Percentiles rank a stretch among this genome's conserved stretches.
Conservation (phyloP, 495 filamentous ascomycete species). For the Alectoria sarmentosa region DNA sequence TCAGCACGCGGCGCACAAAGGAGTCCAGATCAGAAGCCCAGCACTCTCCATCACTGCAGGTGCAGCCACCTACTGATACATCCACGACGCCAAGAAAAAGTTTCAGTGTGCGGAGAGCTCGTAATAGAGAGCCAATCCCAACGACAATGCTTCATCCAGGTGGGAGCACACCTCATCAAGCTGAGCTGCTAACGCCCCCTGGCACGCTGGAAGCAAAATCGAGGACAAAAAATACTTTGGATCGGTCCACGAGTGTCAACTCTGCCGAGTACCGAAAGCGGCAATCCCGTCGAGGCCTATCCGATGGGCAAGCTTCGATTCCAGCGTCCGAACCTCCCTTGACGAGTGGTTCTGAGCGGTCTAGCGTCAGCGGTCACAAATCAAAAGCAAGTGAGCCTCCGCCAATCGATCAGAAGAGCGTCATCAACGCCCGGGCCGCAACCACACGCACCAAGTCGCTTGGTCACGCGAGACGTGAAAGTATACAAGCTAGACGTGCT, state of each 20-base stretch:
- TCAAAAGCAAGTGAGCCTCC: conserved; percentile 33
- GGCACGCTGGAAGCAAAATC: conserved; percentile 50
- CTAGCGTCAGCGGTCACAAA: conserved; percentile 42
- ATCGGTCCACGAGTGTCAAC: conserved; percentile 78
- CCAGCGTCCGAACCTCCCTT: conserved; percentile 51
- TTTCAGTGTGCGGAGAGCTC: conserved; percentile 68
- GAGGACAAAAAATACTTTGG: conserved; percentile 57
- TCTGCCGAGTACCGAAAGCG: conserved; percentile 66
- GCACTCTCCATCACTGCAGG: conserved; percentile 61
- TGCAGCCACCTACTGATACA: conserved; percentile 65
- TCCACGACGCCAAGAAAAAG: conserved; percentile 61
- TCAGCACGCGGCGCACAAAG: conserved; percentile 76
- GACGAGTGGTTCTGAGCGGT: conserved; percentile 75
- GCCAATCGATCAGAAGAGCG: conserved; percentile 35
- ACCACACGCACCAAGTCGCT: conserved; percentile 80
- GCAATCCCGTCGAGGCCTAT: conserved; percentile 51
- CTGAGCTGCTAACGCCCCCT: conserved; percentile 66
- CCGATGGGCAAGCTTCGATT: conserved; percentile 45
- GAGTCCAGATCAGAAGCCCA: conserved; percentile 50
- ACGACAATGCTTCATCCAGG: conserved; percentile 49
- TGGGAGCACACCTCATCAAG: conserved; percentile 61
- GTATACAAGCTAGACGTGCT: conserved; percentile 75
- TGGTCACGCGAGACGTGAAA: conserved; percentile 82
- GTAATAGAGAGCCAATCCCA: conserved; percentile 53
- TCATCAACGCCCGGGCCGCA: conserved; percentile 42